phyloP scores from a whole-genome alignment of 1,284 basidiomycete species.

The Ceratobasidium sp. region DNA sequence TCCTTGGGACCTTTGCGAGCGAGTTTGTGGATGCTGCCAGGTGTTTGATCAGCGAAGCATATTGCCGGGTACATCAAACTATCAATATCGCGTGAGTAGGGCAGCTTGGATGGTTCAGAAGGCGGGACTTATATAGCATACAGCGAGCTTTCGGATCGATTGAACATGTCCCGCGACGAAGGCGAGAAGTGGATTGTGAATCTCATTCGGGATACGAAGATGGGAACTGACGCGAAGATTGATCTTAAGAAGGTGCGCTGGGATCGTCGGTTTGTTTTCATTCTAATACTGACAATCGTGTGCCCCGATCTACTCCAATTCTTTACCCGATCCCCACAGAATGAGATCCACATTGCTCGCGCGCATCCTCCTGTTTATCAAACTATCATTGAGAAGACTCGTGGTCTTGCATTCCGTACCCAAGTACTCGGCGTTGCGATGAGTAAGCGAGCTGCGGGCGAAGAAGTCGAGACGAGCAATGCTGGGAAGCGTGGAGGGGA shows the following conservation, averaged over 20 bases:
- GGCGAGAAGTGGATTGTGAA: conserved; percentile 99
- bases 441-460: conserved; percentile 62
- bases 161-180: conserved; percentile 92
- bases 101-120: not conserved
- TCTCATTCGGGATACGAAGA: conserved; percentile 91
- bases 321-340: conserved; percentile 63
- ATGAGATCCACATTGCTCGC: conserved; percentile 95
- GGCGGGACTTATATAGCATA: not conserved
- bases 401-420: conserved; percentile 90
- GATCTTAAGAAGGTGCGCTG: conserved; percentile 87
- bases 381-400: conserved; percentile 95
- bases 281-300: conserved; percentile 5
- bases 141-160: conserved; percentile 91
- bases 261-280: not conserved
- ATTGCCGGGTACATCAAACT: conserved; percentile 96
- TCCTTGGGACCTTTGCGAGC: conserved; percentile 89
- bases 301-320: conserved; percentile 34
- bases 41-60: conserved; percentile 95
- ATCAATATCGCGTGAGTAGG: conserved; percentile 90
- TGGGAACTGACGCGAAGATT: conserved; percentile 96
- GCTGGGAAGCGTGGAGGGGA: conserved; percentile 39
- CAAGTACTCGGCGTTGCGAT: conserved; percentile 92
- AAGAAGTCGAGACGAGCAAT: conserved; percentile 43
- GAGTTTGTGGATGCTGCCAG: conserved; percentile 97
- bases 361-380: conserved; percentile 93